Evolutionary conservation across 1,284 basidiomycete genomes (phyloP).

Genomic region (Puccinia horiana): DNA sequence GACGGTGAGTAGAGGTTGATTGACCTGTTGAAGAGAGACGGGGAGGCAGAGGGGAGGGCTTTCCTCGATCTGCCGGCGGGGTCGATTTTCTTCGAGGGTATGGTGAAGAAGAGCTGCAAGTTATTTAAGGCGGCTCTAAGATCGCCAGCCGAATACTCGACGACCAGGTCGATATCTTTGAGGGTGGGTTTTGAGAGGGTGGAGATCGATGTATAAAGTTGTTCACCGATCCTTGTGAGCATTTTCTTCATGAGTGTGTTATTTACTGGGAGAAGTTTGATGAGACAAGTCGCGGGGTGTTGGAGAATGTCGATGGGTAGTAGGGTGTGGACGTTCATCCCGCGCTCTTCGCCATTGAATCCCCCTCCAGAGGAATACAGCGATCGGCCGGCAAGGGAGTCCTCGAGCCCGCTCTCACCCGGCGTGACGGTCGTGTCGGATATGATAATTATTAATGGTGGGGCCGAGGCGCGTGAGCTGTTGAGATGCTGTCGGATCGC

Average conservation of each 20-base stretch:
- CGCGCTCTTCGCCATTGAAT: slow-evolving; percentile 7
- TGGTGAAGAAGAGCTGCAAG: slow-evolving; percentile 68
- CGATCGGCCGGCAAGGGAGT: neutral
- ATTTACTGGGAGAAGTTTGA: slow-evolving; percentile 30
- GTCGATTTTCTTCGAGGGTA: slow-evolving; percentile 51
- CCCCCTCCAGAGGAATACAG: neutral
- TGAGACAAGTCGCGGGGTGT: slow-evolving; percentile 21
- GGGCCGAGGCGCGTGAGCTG: neutral
- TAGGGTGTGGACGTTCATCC: slow-evolving; percentile 20
- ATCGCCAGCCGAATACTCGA: slow-evolving; percentile 81
- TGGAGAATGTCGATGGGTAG: slow-evolving; percentile 27
- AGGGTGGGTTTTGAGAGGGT: slow-evolving; percentile 19
- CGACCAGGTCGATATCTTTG: slow-evolving; percentile 71
- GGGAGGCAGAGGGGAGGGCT: neutral
- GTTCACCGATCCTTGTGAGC: neutral
- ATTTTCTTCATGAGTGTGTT: slow-evolving; percentile 50
- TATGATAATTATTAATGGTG: slow-evolving; percentile 28
- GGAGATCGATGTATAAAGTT: slow-evolving; percentile 12
- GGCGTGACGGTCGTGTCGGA: slow-evolving; percentile 32
- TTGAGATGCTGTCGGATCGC: slow-evolving; percentile 19
- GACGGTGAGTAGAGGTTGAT: neutral
- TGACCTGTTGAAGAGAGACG: slow-evolving; percentile 28
- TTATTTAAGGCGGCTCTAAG: slow-evolving; percentile 89
- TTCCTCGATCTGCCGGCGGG: slow-evolving; percentile 55
- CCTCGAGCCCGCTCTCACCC: slow-evolving; percentile 26